Evolutionary conservation across 352 stramenopile species (phyloP), one percentile per base, ranked within the genome.

Genomic region (Halophytophthora polymorphica): DNA sequence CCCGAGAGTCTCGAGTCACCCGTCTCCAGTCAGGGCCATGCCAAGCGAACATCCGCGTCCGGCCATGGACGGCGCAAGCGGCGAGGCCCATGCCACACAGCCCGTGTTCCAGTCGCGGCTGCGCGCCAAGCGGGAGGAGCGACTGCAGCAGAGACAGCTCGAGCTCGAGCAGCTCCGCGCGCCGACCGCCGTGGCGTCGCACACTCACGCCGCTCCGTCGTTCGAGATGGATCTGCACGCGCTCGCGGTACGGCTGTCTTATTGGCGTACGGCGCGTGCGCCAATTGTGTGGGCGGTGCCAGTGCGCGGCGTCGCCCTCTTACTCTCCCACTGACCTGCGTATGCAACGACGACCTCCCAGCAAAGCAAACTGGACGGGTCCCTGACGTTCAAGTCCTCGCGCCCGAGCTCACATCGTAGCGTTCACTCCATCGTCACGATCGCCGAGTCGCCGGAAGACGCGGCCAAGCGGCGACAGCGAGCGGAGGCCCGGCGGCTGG

Each of bases 61-160:
- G 28, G 6, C 2, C 6, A 25, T 12, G 15, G 18, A n/a, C 5
- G 42, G 54, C 19, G 47, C 50, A 13, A 50, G 45, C 50, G 41
- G 17, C 6, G 48, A 56, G 15, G 25, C 17, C 2, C 5, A 11
- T 19, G 33, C 33, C 8, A 18, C 34, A n/a, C 34, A 39, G 10
- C 49, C 48, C 3, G 47, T 53, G 8, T 81, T 78, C 34, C 74
- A 83, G 34, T 88, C 80, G 1, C 65, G 64, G 6, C 50, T 88
- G 6, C 74, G 71, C 17, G 75, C 80, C 8, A 90, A 90, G 48
- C 68, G 74, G 8, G 73, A 86, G 17, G 71, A 88, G 40, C 69
- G 77, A 7, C 45, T 58, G 25, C 44, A 56, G 22, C 62, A 66
- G 39, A 50, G 39, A 15, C 53, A 67, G 17, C 22, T 64, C 21